A percentile compares a stretch with the other conserved stretches of the same genome.
Evolutionary conservation across 306 rosid species (phyloP).

Genomic region (Acacia acuminata): DNA sequence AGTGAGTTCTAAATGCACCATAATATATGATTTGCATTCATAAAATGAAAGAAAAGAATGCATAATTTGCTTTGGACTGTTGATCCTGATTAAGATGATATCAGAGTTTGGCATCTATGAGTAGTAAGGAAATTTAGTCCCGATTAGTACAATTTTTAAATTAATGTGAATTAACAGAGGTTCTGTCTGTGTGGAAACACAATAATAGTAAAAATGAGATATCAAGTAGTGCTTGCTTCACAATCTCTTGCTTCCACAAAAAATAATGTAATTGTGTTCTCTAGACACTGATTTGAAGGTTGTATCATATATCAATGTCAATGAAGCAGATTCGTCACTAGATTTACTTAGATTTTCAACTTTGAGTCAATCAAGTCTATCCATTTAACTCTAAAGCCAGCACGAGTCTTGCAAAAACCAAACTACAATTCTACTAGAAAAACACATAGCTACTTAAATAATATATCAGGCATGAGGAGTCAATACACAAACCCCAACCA

Average conservation of each 20-base stretch:
- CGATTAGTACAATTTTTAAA: not conserved
- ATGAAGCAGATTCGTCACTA: not conserved
- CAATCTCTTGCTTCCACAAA: not conserved
- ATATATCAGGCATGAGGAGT: slow-evolving; percentile 13
- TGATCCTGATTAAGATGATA: not conserved
- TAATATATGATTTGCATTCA: not conserved
- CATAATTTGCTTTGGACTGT: not conserved
- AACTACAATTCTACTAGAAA: slow-evolving; percentile 23
- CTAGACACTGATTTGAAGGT: not conserved
- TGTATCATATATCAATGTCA: not conserved
- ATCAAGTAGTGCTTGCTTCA: not conserved
- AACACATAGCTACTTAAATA: slow-evolving; percentile 17
- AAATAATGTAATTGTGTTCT: not conserved
- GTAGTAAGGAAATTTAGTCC: not conserved
- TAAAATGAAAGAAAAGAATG: not conserved
- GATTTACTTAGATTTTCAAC: not conserved
- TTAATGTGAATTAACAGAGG: not conserved
- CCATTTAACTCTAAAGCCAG: slow-evolving; percentile 14
- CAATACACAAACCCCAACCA: slow-evolving; percentile 4
- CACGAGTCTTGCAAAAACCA: not conserved
- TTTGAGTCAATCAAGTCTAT: not conserved
- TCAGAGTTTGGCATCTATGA: not conserved
- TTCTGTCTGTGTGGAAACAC: not conserved
- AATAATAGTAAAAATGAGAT: not conserved
- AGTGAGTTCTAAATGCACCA: slow-evolving; percentile 1